Evolutionary conservation across 1,284 basidiomycete genomes (phyloP), one percentile per base, ranked within the genome.

Genomic region (Puccinia coronata): DNA sequence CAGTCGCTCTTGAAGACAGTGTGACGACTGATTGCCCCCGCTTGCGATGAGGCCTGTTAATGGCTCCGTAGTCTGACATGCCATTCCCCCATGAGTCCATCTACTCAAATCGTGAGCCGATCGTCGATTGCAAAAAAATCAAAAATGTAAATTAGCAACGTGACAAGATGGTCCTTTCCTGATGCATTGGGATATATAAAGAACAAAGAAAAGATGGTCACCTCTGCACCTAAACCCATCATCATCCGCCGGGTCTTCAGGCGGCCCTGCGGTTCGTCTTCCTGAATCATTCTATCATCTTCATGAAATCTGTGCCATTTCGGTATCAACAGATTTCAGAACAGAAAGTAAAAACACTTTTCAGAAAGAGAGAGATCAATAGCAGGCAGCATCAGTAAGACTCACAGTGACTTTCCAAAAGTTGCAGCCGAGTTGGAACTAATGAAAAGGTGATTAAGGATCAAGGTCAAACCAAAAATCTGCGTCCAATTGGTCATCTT

Each of bases 171-270:
- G 18, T 63, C 20, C 1, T 39, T 63, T 63, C 61, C 23, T 41
- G 36, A n/a, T n/a, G 20, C 36, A 4, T 41, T 63, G 34, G 16
- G 39, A 11, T 20, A n/a, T 36, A 63, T n/a, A n/a, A 2, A 36
- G 20, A 47, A 47, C 43, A 47, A 47, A 18, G 18, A 36, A 63
- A 39, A 20, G 9, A 63, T 25, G n/a, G 18, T 20, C 39, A 63
- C 61, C 36, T 63, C 61, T 20, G 61, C 34, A 20, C 61, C 61
- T 63, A 63, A 34, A 23, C 61, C 61, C 61, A 63, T 63, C 61
- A 63, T 63, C 61, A 63, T 41, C 14, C 61, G 34, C 61, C 61
- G 61, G 8, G 36, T 63, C 31, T 39, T 63, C 61, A 16, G 34
- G 61, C 36, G 34, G 61, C 61, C 20, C 61, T 39, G 34, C 18